phyloP scores from a whole-genome alignment of 2,329 filamentous ascomycete genomes.

The Neofusicoccum kwambonambiense region DNA sequence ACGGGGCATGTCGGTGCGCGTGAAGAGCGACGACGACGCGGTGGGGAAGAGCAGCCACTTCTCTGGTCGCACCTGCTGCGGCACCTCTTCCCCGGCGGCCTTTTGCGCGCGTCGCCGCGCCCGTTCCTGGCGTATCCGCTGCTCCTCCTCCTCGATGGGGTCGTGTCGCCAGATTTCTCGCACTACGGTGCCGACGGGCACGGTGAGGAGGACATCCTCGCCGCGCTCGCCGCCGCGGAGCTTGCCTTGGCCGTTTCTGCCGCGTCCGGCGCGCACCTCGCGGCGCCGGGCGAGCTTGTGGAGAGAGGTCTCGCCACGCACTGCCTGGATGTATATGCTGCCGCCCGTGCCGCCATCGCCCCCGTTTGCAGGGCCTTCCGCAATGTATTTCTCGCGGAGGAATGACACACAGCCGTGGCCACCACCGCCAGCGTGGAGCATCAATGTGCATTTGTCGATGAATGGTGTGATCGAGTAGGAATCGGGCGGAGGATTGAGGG shows the following conservation, averaged over 20 bases:
- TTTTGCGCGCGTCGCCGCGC: slow-evolving; percentile 31
- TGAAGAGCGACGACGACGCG: slow-evolving; percentile 68
- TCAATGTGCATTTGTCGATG: slow-evolving; percentile 78
- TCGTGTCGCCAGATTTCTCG: slow-evolving; percentile 78
- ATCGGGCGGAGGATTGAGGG: slow-evolving; percentile 74
- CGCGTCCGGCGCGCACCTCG: slow-evolving; percentile 70
- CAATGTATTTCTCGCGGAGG: slow-evolving; percentile 83
- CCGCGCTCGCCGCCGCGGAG: slow-evolving; percentile 73
- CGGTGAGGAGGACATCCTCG: slow-evolving; percentile 82
- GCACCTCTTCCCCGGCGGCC: slow-evolving; percentile 37
- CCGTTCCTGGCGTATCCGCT: slow-evolving; percentile 19
- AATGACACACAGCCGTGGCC: slow-evolving; percentile 95
- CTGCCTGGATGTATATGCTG: slow-evolving; percentile 90
- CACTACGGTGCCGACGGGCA: slow-evolving; percentile 89
- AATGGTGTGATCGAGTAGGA: slow-evolving; percentile 84
- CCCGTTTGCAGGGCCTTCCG: slow-evolving; percentile 87
- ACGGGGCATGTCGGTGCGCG: slow-evolving; percentile 57
- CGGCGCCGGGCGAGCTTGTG: slow-evolving; percentile 84
- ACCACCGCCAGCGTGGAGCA: slow-evolving; percentile 74
- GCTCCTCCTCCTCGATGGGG: slow-evolving; percentile 65
- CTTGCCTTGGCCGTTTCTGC: slow-evolving; percentile 76
- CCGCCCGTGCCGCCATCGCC: slow-evolving; percentile 92
- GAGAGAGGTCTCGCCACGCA: slow-evolving; percentile 85
- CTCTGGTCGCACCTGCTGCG: slow-evolving; percentile 48
- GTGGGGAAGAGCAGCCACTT: slow-evolving; percentile 89